phyloP scores from a whole-genome alignment of 345 rosid genomes.

The Lepidium africanum region DNA sequence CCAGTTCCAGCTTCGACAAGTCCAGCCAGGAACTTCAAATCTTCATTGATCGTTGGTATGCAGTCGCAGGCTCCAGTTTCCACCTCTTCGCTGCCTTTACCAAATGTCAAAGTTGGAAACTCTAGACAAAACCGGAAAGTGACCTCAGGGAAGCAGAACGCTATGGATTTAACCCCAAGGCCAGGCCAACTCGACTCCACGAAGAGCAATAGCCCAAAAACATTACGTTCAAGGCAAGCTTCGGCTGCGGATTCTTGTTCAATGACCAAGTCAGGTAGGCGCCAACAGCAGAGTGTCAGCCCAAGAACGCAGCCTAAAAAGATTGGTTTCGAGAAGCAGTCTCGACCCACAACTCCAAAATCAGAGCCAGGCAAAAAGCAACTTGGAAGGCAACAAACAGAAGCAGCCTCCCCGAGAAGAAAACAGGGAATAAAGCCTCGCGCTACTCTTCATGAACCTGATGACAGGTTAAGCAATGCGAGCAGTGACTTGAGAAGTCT shows the following conservation, averaged over 20 bases:
- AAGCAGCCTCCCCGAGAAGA: conserved; percentile 39
- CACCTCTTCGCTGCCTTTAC: conserved; percentile 23
- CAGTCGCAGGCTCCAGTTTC: conserved; percentile 37
- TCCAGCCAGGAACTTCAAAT: conserved; percentile 32
- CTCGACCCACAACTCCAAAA: conserved; percentile 30
- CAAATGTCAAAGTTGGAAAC: conserved; percentile 28
- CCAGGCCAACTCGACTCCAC: conserved; percentile 22
- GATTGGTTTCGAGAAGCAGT: conserved; percentile 39
- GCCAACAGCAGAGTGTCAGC: conserved; percentile 38
- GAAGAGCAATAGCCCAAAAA: conserved; percentile 29
- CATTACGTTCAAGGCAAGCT: conserved; percentile 29
- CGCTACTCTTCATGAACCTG: conserved; percentile 26
- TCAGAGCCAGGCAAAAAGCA: conserved; percentile 41
- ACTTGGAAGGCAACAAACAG: conserved; percentile 35
- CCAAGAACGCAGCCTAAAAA: conserved; percentile 48
- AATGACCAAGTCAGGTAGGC: conserved; percentile 26
- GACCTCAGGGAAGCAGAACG: conserved; percentile 32
- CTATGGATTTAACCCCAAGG: conserved; percentile 45
- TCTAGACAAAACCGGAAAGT: conserved; percentile 29
- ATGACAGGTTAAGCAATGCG: conserved; percentile 36
- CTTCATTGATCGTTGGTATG: conserved; percentile 41
- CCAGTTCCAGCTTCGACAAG: conserved; percentile 30
- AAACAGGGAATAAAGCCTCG: conserved; percentile 31
- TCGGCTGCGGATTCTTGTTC: conserved; percentile 28
- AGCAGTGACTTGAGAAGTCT: conserved; percentile 42